Evolutionary conservation across 2,329 filamentous ascomycete genomes (phyloP).

Genomic region (Bertia moriformis): DNA sequence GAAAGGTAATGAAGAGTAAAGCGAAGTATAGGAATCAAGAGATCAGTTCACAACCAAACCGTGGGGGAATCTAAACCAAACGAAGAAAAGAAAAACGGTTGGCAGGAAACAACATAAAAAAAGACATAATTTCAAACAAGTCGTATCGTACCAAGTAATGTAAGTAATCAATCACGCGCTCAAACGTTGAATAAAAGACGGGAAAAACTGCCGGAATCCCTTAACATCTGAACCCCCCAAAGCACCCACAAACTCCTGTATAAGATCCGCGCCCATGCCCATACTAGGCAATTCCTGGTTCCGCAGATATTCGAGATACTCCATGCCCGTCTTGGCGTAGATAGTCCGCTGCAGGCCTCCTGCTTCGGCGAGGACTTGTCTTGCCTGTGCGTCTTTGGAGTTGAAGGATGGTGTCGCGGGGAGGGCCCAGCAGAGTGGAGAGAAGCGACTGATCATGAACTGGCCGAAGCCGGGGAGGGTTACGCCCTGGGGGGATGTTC

Average conservation of each 20-base stretch:
- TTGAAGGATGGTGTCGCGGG: constrained; percentile 66
- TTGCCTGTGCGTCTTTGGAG: constrained; percentile 69
- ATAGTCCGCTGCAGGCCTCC: constrained; percentile 77
- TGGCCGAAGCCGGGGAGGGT: constrained; percentile 79
- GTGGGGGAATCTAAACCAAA: neutral
- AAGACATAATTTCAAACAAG: neutral
- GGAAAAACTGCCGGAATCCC: neutral
- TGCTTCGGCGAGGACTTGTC: constrained; percentile 77
- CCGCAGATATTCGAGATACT: constrained; percentile 59
- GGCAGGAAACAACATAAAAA: neutral
- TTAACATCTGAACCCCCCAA: neutral
- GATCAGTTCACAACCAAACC: too few relatives aligned
- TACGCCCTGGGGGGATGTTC: constrained; percentile 31
- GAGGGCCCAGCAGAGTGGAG: constrained; percentile 79
- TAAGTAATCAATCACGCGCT: constrained; percentile 1
- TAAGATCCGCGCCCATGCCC: constrained; percentile 13
- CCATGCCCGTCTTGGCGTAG: constrained; percentile 74
- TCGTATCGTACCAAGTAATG: neutral
- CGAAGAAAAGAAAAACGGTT: neutral
- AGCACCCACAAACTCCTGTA: neutral
- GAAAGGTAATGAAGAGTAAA: too few relatives aligned
- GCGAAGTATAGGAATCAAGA: too few relatives aligned
- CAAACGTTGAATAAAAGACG: neutral
- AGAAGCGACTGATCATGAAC: constrained; percentile 82
- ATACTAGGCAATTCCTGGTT: constrained; percentile 47